Conservation (phyloP, 2,329 filamentous ascomycete species). For the Beauveria rudraprayagi region DNA sequence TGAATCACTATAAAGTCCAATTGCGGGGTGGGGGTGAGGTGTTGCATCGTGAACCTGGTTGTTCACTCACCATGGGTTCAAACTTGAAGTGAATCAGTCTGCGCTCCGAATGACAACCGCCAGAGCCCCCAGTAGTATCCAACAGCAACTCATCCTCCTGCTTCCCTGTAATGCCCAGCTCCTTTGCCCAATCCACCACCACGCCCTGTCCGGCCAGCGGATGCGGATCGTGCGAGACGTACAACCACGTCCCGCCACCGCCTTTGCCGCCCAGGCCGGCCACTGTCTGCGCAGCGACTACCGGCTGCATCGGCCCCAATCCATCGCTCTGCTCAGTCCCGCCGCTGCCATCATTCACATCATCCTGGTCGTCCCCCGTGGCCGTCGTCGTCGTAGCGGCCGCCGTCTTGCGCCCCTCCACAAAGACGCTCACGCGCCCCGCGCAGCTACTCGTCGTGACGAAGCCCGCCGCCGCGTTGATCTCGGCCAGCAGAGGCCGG, state of each 20-base stretch:
- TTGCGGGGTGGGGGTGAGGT: background rate
- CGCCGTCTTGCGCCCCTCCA: conserved; percentile 59
- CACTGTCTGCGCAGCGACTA: conserved; percentile 19
- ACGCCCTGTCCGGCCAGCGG: conserved; percentile 19
- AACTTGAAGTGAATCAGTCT: conserved; percentile 79
- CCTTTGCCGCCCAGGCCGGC: conserved; percentile 77
- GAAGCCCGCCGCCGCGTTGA: conserved; percentile 67
- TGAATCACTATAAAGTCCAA: too few species aligned
- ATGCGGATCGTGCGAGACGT: conserved; percentile 75
- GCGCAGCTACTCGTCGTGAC: conserved; percentile 93
- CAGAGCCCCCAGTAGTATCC: conserved; percentile 15
- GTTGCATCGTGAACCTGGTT: background rate
- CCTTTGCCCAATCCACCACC: conserved; percentile 23
- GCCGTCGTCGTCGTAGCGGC: background rate
- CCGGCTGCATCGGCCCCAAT: background rate
- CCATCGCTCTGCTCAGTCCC: conserved; percentile 13
- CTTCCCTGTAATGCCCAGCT: conserved; percentile 19
- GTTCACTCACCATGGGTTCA: conserved; percentile 73
- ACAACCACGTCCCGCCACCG: conserved; percentile 75
- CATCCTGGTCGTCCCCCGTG: background rate
- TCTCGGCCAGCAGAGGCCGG: conserved; percentile 64
- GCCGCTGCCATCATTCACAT: background rate
- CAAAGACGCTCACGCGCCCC: conserved; percentile 77
- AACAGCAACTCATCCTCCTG: conserved; percentile 6
- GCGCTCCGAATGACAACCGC: conserved; percentile 22